Evolutionary conservation across 306 rosid species (phyloP).

Genomic region (Alnus glutinosa): DNA sequence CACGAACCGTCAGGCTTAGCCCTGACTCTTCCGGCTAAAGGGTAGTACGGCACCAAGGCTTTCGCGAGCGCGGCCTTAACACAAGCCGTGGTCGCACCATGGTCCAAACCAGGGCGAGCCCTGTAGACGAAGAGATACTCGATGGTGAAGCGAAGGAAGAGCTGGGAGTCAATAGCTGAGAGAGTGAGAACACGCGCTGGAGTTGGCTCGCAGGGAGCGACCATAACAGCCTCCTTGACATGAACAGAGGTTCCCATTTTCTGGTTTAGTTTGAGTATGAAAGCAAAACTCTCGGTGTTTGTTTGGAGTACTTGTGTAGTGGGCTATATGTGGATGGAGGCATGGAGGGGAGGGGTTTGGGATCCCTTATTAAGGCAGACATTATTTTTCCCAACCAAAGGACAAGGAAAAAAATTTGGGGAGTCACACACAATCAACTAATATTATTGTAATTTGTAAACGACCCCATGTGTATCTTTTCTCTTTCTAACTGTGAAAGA

Average conservation of each 20-base stretch:
- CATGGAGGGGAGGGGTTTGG: background rate
- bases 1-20: constrained; percentile 36
- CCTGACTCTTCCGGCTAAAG: constrained; percentile 70
- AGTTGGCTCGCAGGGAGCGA: constrained; percentile 69
- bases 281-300: background rate
- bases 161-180: constrained; percentile 82
- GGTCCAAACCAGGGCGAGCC: constrained; percentile 38
- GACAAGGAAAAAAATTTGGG: background rate
- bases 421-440: background rate
- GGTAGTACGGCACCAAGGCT: constrained; percentile 64
- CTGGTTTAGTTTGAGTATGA: background rate
- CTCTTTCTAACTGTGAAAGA: constrained; percentile 56
- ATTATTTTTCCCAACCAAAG: background rate
- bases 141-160: constrained; percentile 81
- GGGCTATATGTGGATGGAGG: background rate
- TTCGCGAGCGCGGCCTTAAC: constrained; percentile 59
- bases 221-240: constrained; percentile 53
- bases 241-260: constrained; percentile 59
- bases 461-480: constrained; percentile 44
- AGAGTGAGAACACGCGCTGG: constrained; percentile 57
- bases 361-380: background rate
- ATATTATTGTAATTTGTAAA: constrained; percentile 10
- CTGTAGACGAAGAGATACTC: constrained; percentile 71
- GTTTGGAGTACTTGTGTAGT: background rate
- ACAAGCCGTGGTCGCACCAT: constrained; percentile 24